Evolutionary conservation across 2,329 filamentous ascomycete species (phyloP), one percentile per base, ranked within the genome.

Genomic region (Colletotrichum cordylinicola): DNA sequence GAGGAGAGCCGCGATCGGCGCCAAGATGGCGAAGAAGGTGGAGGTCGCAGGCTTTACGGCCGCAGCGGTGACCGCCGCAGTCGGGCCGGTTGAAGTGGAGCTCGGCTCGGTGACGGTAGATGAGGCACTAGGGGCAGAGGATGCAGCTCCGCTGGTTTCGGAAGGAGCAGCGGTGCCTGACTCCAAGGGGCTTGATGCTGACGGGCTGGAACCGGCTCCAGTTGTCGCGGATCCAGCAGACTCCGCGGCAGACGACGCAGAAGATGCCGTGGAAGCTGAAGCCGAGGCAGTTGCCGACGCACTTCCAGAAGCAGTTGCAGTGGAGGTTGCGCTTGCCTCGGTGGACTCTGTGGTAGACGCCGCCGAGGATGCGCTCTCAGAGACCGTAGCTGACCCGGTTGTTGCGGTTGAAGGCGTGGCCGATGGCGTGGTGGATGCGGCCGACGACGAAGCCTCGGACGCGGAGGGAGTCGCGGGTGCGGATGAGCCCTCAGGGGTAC

Each of bases 1-100:
- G 8, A 78, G 5, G 29, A 77, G 67, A 48, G 68, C 67, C 62
- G 75, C 27, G 39, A 78, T 27, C 9, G 76, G 67, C 7, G 68
- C 71, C 3, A 77, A 12, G 21, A 77, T 31, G n/a, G 67, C 52
- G 27, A 77, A 6, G 27, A 75, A 35, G 58, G 55, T 52, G 9
- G 77, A 55, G 15, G 67, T 71, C 2, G 39, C 24, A 4, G 70
- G 67, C 10, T 61, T 72, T 2, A 9, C 55, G 13, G 66, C 73
- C 2, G 74, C 64, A 3, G 9, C 65, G 3, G 65, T 73, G 18
- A 61, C 60, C 8, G 66, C 48, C 4, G 27, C 18, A 8, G 52
- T 15, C 8, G 74, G 69, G 7, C 65, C 56, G 12, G 76, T 64
- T 15, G 65, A 18, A 1, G 64, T 62, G 55, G 35, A 68, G 52